A percentile compares a stretch with the other conserved stretches of the same genome.
Conservation (phyloP, 2,329 filamentous ascomycete species). For the Microsporum ferrugineum region DNA sequence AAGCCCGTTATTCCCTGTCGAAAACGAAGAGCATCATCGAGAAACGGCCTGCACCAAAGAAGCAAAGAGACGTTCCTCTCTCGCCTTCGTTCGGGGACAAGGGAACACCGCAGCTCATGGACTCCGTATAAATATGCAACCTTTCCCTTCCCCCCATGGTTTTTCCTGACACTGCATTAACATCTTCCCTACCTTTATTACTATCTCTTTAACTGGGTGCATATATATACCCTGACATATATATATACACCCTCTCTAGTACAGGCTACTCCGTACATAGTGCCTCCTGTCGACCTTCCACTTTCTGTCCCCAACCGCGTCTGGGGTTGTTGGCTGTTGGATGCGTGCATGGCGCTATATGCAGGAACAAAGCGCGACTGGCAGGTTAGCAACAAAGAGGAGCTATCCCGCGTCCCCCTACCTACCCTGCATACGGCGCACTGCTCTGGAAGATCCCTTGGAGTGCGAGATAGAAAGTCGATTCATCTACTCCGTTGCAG, state of each 20-base stretch:
- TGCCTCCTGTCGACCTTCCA: not conserved
- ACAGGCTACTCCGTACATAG: not conserved
- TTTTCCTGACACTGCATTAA: not conserved
- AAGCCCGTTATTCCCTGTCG: not conserved
- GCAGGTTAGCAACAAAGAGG: not conserved
- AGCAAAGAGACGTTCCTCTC: not conserved
- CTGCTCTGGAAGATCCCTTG: too few species aligned
- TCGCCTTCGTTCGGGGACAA: not conserved
- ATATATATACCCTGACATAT: not conserved
- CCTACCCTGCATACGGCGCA: not conserved
- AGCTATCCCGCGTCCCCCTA: not conserved
- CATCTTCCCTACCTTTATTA: not conserved
- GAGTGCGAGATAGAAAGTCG: not conserved
- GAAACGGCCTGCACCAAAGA: not conserved
- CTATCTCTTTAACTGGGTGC: not conserved
- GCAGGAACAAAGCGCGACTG: slow-evolving; percentile 1
- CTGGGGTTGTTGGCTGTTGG: not conserved
- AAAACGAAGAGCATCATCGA: not conserved
- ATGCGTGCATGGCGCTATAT: not conserved
- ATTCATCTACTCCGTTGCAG: too few species aligned
- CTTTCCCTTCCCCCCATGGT: not conserved
- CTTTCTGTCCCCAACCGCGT: not conserved
- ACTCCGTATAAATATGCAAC: not conserved
- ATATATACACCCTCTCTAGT: not conserved
- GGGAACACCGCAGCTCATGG: not conserved